phyloP scores from a whole-genome alignment of 2,329 filamentous ascomycete genomes.

The Rutstroemia sp. region DNA sequence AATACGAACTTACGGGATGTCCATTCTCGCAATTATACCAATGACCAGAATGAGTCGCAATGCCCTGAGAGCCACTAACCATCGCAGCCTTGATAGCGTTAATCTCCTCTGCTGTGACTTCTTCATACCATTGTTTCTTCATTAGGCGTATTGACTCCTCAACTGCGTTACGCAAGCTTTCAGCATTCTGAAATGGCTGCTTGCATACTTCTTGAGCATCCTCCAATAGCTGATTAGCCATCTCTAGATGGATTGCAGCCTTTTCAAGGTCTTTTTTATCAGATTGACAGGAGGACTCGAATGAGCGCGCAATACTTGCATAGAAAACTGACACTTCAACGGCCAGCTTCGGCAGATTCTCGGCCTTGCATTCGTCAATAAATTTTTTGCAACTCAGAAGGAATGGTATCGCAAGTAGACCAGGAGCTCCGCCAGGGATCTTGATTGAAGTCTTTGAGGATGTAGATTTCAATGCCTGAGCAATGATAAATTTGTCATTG shows the following conservation, averaged over 20 bases:
- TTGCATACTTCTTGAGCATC: constrained; percentile 30
- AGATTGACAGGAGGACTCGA: too few species aligned
- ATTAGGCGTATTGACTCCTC: constrained; percentile 27
- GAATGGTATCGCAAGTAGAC: constrained; percentile 15
- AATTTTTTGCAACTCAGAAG: constrained; percentile 26
- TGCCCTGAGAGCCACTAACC: constrained; percentile 35
- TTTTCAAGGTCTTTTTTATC: too few species aligned
- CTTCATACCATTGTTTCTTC: constrained; percentile 32
- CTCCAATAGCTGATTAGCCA: constrained; percentile 25
- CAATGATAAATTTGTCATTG: constrained; percentile 24
- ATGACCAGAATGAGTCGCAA: constrained; percentile 42
- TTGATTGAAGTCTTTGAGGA: constrained; percentile 12
- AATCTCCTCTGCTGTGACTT: constrained; percentile 36
- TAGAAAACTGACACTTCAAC: too few species aligned
- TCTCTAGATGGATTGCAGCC: too few species aligned
- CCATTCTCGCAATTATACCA: constrained; percentile 53
- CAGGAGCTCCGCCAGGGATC: constrained; percentile 12
- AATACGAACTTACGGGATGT: constrained; percentile 30
- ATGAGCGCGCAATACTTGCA: too few species aligned
- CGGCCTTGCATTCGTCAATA: constrained; percentile 25
- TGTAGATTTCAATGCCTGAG: constrained; percentile 9
- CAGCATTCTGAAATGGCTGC: constrained; percentile 27
- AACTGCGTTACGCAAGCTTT: constrained; percentile 24
- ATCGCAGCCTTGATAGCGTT: constrained; percentile 40
- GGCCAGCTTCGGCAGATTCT: constrained; percentile 33